Percentiles rank a stretch among this genome's conserved stretches.
Evolutionary conservation across 2,329 filamentous ascomycete genomes (phyloP).

Genomic region (Penicillium sp.): DNA sequence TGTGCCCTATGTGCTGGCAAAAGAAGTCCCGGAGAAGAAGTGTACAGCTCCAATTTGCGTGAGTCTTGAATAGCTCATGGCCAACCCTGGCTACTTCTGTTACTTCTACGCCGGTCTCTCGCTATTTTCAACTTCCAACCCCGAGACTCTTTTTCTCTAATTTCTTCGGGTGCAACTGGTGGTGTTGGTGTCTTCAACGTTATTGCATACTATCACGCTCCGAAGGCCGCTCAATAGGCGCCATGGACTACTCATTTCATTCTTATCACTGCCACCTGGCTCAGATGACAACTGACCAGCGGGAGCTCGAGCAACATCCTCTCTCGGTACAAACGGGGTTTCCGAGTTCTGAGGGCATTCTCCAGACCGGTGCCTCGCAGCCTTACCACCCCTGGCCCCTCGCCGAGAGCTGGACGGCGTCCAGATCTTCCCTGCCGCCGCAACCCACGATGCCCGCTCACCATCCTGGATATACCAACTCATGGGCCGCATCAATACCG

Average conservation of each 20-base stretch:
- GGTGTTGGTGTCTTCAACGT: not conserved
- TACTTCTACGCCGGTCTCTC: slow-evolving; percentile 18
- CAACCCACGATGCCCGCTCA: slow-evolving; percentile 18
- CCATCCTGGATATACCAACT: slow-evolving; percentile 13
- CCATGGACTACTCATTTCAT: slow-evolving; percentile 26
- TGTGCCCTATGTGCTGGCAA: slow-evolving; percentile 27
- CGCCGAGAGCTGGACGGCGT: slow-evolving; percentile 24
- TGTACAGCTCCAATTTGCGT: slow-evolving; percentile 21
- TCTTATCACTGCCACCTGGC: slow-evolving; percentile 19
- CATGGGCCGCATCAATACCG: slow-evolving; percentile 4
- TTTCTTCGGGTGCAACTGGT: slow-evolving; percentile 8
- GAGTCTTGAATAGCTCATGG: slow-evolving; percentile 16
- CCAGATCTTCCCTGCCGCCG: slow-evolving; percentile 20
- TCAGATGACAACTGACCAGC: slow-evolving; percentile 25
- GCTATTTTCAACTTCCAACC: slow-evolving; percentile 8
- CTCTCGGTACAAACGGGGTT: slow-evolving; percentile 20
- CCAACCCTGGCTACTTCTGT: too few relatives aligned
- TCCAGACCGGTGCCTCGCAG: slow-evolving; percentile 14
- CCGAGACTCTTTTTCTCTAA: slow-evolving; percentile 9
- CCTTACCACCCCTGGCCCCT: slow-evolving; percentile 16
- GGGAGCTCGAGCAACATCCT: slow-evolving; percentile 17
- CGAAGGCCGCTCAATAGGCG: not conserved
- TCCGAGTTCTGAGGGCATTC: slow-evolving; percentile 13
- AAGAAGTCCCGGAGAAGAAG: slow-evolving; percentile 1
- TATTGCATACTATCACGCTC: not conserved